Conservation (phyloP, 495 filamentous ascomycete species). For the Penicillium ucsense region DNA sequence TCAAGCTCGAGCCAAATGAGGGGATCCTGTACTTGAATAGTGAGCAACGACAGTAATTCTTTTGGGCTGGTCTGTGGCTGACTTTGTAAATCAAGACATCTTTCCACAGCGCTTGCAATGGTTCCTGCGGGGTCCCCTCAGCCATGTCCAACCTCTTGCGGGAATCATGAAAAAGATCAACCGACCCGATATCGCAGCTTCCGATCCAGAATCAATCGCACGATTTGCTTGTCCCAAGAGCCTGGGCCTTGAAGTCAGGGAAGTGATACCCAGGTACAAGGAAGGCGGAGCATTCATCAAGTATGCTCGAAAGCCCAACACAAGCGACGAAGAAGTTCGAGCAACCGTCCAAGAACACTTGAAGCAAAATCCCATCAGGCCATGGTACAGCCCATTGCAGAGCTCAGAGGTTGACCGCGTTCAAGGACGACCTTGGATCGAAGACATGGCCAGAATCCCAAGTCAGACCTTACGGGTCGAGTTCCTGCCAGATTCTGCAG, state of each 20-base stretch:
- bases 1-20: slow-evolving; percentile 59
- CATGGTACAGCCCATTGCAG: slow-evolving; percentile 83
- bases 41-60: slow-evolving; percentile 24
- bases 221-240: slow-evolving; percentile 48
- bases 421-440: slow-evolving; percentile 81
- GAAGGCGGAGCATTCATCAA: slow-evolving; percentile 95
- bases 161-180: slow-evolving; percentile 56
- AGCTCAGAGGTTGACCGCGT: slow-evolving; percentile 60
- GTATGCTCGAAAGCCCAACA: slow-evolving; percentile 51
- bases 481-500: slow-evolving; percentile 62
- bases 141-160: slow-evolving; percentile 45
- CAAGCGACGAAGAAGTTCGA: slow-evolving; percentile 50
- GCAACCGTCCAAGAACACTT: slow-evolving; percentile 44
- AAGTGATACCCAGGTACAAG: slow-evolving; percentile 72
- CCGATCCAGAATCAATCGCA: slow-evolving; percentile 55
- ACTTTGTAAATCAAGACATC: slow-evolving; percentile 52
- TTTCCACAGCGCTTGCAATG: slow-evolving; percentile 72
- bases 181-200: slow-evolving; percentile 44
- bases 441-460: slow-evolving; percentile 81
- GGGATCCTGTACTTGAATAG: slow-evolving; percentile 85
- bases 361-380: slow-evolving; percentile 60
- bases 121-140: slow-evolving; percentile 50
- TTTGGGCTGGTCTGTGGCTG: too few species aligned
- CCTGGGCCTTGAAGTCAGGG: slow-evolving; percentile 58
- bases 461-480: slow-evolving; percentile 68